Conservation (phyloP, 2,329 filamentous ascomycete genomes). For the Ophiostoma sp. region DNA sequence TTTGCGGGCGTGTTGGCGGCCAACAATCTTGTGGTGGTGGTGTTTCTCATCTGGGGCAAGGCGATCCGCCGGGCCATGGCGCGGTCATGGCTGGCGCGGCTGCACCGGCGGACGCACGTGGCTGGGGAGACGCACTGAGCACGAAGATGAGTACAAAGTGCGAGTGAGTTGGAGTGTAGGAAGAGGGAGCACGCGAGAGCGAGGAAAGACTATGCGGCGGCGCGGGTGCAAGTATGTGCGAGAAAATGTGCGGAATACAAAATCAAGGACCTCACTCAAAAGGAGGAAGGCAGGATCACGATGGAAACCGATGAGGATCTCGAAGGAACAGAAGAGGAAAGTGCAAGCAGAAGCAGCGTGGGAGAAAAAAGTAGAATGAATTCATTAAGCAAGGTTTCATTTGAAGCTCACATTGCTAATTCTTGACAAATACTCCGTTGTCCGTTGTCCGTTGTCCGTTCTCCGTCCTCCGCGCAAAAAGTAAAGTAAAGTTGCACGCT, state of each 20-base stretch:
- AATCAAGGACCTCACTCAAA: no score
- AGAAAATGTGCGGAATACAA: not conserved
- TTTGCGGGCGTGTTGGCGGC: conserved; percentile 50
- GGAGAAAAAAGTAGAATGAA: no score
- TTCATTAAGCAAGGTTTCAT: not conserved
- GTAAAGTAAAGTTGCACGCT: not conserved
- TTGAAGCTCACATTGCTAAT: not conserved
- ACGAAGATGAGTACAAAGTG: not conserved
- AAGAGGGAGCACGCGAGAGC: not conserved
- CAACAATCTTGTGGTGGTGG: conserved; percentile 50
- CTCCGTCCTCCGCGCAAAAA: no score
- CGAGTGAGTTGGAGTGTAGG: not conserved
- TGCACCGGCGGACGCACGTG: conserved; percentile 38
- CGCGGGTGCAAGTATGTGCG: not conserved
- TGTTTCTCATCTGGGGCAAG: conserved; percentile 55
- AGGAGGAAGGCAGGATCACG: no score
- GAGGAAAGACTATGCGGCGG: not conserved
- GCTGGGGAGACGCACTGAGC: not conserved
- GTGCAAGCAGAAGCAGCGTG: no score
- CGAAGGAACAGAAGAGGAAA: no score
- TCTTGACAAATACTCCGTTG: not conserved
- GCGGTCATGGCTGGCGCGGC: conserved; percentile 48
- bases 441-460: no score
- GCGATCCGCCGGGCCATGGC: conserved; percentile 48
- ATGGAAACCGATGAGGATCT: no score